Base-by-base conservation (phyloP, 1,284 basidiomycete species). In the Puccinia novopanici region DNA sequence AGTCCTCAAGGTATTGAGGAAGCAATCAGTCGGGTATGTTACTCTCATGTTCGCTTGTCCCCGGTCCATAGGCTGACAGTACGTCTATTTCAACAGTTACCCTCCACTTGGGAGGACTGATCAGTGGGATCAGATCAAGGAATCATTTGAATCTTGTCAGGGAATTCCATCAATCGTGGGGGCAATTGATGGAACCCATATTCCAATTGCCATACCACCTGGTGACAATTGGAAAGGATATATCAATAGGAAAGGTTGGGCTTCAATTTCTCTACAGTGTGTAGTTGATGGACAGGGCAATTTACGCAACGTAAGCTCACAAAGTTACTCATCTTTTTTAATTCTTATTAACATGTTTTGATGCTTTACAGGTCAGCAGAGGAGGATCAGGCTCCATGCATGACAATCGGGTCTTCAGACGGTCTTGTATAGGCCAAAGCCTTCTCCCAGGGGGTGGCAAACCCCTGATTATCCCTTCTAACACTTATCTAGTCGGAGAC, bases 111-210 rank as follows among this genome's bases (percentile, higher is more conserved):
- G 9, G 12, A 30, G n/a, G 0, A 2, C 15, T 5, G 22, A 48
- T 2, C 19, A 50, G 22, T 68, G 65, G 65, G 42, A 12, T 19
- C 0, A 27, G 3, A 45, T 68, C 24, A 27, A 45, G 42, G 65
- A 45, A 3, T 45, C 34, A 6, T 68, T 68, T 48, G 6, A 40
- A 22, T 0, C 1, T 1, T 1, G 17, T 12, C 65, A 68, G 3
- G 65, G 40, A 3, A 68, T 50, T 19, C 65, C 42, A n/a, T n/a
- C 24, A 40, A 22, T 68, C 48, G 65, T 68, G 0, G 65, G 65
- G 17, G 65, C 22, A 24, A 68, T 68, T 17, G 40, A 68, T n/a
- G 65, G 65, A 3, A 68, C 65, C 10, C 65, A 68, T 22, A 24
- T 68, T 3, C 40, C 65, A 2, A 12, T 68, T 22, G 40, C 40